Evolutionary conservation across 75 land plant species (phyloP), one percentile per base, ranked within the genome.

Genomic region (Picea glauca): DNA sequence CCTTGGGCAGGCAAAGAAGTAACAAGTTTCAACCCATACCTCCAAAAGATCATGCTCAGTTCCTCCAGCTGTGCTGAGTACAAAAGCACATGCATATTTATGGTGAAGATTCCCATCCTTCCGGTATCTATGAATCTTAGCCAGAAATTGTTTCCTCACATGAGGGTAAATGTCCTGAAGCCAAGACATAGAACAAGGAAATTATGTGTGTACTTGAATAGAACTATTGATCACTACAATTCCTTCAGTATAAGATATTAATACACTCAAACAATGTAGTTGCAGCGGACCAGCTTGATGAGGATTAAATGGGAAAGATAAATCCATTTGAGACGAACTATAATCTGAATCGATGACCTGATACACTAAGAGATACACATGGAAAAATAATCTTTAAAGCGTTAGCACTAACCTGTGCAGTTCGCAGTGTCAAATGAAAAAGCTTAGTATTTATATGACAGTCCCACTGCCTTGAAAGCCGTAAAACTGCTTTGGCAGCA

Each of bases 51-150:
- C 93, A 61, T 80, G 77, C 46, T 70, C 60, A 35, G 90, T 76
- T 62, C 72, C 64, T 31, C 67, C 89, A 62, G 62, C 30, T 14
- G 79, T 84, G 83, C 75, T 77, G 35, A 91, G 78, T 60, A 90
- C 75, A 78, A 91, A 87, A 13, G 89, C 88, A 89, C 93, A 90
- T n/a, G 93, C 99, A 92, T 94, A 96, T 85, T 92, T 93, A 33
- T 79, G 85, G 80, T 93, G 88, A 81, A 96, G 72, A 66, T 82
- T 73, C 60, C 86, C 81, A 46, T 92, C 93, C 79, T 92, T 96
- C 68, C 89, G 75, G 74, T 91, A 96, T 68, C 88, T 94, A 80
- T 92, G 86, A 50, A 93, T 80, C 80, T 96, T 96, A 74, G 32
- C 75, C 21, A 91, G 86, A 62, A 94, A 90, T 21, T 79, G 38